Evolutionary conservation across 768 basidiomycete species (phyloP), one percentile per base, ranked within the genome.

Genomic region (Trametes punicea): DNA sequence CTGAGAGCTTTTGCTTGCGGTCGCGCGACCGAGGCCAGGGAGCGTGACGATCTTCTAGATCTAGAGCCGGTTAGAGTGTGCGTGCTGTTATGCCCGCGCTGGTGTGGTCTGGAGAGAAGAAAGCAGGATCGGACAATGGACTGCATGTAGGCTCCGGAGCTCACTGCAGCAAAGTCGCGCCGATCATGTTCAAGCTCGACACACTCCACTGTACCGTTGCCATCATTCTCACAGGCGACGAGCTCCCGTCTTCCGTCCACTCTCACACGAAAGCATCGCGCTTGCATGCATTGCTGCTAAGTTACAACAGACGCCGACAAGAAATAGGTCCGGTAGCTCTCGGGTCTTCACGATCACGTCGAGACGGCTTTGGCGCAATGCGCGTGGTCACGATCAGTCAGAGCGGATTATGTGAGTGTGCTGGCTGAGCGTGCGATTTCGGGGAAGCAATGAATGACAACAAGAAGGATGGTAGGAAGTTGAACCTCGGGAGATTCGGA

Each of bases 401-500:
- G 42, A 29, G 29, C 51, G 27, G 42, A 2, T 33, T 26, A 16
- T 40, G 49, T 26, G 52, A 50, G 42, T 29, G 49, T 50, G 34
- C 18, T 55, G 57, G 64, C 63, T 57, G 63, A 58, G 62, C 65
- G 61, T 64, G 53, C 51, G 41, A 26, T 52, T n/a, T 50, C 46
- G 23, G 29, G 41, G 51, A 46, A 61, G 54, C 47, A 64, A 63
- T 30, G 62, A 63, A 59, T 39, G 62, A 57, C 59, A 60, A 59
- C 34, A 58, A 52, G 57, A 53, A 59, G 26, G 50, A 52, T 46
- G 33, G 51, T 45, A 44, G n/a, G 44, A 42, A 51, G 49, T 39
- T 21, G 47, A 38, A 45, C n/a, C n/a, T n/a, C 20, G 55, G 38
- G 34, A 41, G 34, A 45, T 39, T 26, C 44, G 47, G 34, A 31